Evolutionary conservation across 306 rosid species (phyloP).

Genomic region (Mimosa bimucronata): DNA sequence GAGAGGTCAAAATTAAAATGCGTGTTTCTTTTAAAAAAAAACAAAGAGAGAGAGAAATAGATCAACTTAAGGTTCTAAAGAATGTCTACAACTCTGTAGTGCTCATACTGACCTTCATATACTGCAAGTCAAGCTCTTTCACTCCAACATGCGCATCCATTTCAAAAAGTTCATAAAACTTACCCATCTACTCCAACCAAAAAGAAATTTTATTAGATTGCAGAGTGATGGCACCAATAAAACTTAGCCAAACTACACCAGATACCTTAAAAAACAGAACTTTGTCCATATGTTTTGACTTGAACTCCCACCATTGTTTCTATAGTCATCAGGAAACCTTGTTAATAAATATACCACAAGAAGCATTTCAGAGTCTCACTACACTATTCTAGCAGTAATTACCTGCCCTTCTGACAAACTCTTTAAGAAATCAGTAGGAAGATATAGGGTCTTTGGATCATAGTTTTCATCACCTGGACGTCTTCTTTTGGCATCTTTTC

Average conservation of each 20-base stretch:
- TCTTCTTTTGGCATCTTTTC: slow-evolving; percentile 73
- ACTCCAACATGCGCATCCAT: slow-evolving; percentile 95
- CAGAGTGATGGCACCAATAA: slow-evolving; percentile 29
- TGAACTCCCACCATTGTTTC: slow-evolving; percentile 99
- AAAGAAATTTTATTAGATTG: slow-evolving; percentile 33
- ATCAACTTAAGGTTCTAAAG: slow-evolving; percentile 13
- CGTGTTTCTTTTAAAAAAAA: too few relatives aligned
- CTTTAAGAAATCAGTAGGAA: slow-evolving; percentile 76
- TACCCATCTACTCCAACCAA: slow-evolving; percentile 77
- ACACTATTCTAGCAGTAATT: slow-evolving; percentile 31
- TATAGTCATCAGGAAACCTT: slow-evolving; percentile 41
- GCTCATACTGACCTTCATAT: slow-evolving; percentile 72
- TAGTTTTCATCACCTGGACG: slow-evolving; percentile 71
- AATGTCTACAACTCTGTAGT: slow-evolving; percentile 24
- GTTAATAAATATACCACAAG: slow-evolving; percentile 36
- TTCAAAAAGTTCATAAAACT: slow-evolving; percentile 95
- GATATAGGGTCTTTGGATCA: slow-evolving; percentile 80
- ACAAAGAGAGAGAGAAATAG: background rate
- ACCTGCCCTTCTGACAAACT: slow-evolving; percentile 86
- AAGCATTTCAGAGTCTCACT: slow-evolving; percentile 14
- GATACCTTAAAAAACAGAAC: slow-evolving; percentile 88
- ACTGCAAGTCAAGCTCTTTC: slow-evolving; percentile 87
- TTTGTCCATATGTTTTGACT: slow-evolving; percentile 95
- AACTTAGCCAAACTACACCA: slow-evolving; percentile 31
- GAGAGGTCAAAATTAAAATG: background rate